A percentile compares a stretch with the other conserved stretches of the same genome.
Evolutionary conservation across 345 rosid genomes (phyloP).

Genomic region (Bruguiera parviflora): DNA sequence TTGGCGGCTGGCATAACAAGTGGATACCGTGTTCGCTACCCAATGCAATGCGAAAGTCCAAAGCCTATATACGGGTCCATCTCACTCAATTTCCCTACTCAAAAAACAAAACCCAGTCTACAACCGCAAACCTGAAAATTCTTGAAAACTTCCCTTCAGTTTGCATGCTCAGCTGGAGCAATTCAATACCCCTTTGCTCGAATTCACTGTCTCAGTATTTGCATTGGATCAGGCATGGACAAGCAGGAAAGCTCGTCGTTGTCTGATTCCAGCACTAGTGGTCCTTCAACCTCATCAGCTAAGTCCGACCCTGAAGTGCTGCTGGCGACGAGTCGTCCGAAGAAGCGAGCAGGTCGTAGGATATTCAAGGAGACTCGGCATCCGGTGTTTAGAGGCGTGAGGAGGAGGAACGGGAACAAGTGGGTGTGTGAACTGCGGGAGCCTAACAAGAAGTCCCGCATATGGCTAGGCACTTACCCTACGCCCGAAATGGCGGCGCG

Average conservation of each 20-base stretch:
- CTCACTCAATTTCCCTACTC: no score
- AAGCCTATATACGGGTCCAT: no score
- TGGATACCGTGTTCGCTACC: no score
- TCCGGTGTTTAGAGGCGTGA: conserved; percentile 63
- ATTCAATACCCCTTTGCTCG: no score
- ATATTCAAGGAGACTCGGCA: conserved; percentile 71
- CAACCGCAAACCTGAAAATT: no score
- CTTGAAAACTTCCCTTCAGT: no score
- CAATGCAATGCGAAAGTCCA: no score
- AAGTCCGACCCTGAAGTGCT: conserved; percentile 15
- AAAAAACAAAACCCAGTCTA: no score
- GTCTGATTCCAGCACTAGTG: conserved; percentile 18
- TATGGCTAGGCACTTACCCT: conserved; percentile 80
- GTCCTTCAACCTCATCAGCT: neutral
- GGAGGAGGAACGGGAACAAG: conserved; percentile 50
- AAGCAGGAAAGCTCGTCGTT: conserved; percentile 12
- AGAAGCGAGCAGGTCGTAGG: conserved; percentile 36
- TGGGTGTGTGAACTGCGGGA: conserved; percentile 79
- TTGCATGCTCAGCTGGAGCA: no score
- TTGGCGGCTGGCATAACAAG: no score
- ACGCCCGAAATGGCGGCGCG: conserved; percentile 76
- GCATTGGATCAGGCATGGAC: neutral
- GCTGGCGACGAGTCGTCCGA: conserved; percentile 20
- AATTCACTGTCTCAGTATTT: no score
- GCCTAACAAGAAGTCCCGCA: conserved; percentile 51